Evolutionary conservation across 2,329 filamentous ascomycete genomes (phyloP).

Genomic region (Botrytis aclada): DNA sequence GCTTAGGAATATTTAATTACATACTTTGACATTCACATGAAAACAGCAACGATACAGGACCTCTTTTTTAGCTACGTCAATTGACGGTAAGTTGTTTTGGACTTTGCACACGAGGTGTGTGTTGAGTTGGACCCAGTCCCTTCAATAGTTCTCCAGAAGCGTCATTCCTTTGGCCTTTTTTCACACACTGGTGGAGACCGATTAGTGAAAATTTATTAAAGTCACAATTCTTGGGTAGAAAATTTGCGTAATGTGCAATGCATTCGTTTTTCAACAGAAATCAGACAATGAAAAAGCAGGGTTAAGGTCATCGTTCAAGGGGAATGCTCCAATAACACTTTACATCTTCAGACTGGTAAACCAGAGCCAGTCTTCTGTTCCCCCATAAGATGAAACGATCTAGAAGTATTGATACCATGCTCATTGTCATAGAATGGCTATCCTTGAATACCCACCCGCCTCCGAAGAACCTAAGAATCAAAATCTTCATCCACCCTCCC

Average conservation of each 20-base stretch:
- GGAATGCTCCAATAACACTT: not conserved
- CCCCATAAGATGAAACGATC: not conserved
- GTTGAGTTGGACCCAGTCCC: not conserved
- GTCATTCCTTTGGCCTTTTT: not conserved
- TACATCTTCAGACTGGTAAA: not conserved
- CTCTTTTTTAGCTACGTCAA: not conserved
- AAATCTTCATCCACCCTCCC: not conserved
- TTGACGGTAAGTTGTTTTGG: not conserved
- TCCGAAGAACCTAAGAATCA: not conserved
- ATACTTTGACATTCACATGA: not conserved
- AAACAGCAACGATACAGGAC: accelerated
- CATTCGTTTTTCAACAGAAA: not conserved
- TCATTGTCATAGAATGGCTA: not conserved
- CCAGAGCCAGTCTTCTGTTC: not conserved
- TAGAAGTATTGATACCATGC: not conserved
- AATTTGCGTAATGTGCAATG: not conserved
- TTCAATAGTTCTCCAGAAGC: not conserved
- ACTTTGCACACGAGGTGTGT: not conserved
- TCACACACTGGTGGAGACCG: not conserved
- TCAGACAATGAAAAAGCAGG: not conserved
- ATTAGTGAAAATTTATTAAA: not conserved
- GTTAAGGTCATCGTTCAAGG: not conserved
- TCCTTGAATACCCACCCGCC: not conserved
- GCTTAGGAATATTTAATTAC: not conserved
- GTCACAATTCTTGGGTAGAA: not conserved